Conservation (phyloP, 192 early-diverging fungal genomes). For the Podochytrium sp. region DNA sequence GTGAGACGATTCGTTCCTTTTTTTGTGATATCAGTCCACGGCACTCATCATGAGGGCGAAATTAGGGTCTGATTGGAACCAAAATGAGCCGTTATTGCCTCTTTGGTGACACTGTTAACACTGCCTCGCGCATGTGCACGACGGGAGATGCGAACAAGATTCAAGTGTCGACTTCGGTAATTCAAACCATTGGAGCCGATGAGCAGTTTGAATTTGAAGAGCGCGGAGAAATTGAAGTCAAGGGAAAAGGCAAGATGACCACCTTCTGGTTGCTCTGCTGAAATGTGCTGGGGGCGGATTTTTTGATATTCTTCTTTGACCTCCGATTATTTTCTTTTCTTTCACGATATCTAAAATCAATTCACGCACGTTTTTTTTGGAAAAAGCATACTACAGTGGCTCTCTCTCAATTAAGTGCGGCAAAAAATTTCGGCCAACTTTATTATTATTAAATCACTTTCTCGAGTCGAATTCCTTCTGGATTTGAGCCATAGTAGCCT, state of each 20-base stretch:
- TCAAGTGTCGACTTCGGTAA: conserved; percentile 36
- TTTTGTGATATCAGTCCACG: neutral
- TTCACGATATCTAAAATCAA: neutral
- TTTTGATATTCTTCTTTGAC: neutral
- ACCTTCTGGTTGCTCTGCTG: conserved; percentile 43
- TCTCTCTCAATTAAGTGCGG: neutral
- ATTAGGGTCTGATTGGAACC: conserved; percentile 47
- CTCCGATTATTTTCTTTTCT: neutral
- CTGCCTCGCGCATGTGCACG: conserved; percentile 44
- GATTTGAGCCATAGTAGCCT: neutral
- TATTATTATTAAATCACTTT: too few species aligned
- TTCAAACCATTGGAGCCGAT: conserved; percentile 15
- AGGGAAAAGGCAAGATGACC: conserved; percentile 48
- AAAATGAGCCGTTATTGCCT: conserved; percentile 56
- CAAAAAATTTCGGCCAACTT: too few species aligned
- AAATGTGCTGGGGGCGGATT: conserved; percentile 15
- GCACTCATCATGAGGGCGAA: neutral
- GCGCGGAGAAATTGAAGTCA: conserved; percentile 46
- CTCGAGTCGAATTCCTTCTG: neutral
- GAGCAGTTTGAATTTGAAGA: conserved; percentile 35
- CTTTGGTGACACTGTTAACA: conserved; percentile 48
- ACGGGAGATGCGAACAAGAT: conserved; percentile 36
- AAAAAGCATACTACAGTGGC: neutral
- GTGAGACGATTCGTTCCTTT: conserved; percentile 1
- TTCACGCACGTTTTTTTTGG: neutral